Evolutionary conservation across 352 stramenopile species (phyloP).

Genomic region (Phytophthora melonis): DNA sequence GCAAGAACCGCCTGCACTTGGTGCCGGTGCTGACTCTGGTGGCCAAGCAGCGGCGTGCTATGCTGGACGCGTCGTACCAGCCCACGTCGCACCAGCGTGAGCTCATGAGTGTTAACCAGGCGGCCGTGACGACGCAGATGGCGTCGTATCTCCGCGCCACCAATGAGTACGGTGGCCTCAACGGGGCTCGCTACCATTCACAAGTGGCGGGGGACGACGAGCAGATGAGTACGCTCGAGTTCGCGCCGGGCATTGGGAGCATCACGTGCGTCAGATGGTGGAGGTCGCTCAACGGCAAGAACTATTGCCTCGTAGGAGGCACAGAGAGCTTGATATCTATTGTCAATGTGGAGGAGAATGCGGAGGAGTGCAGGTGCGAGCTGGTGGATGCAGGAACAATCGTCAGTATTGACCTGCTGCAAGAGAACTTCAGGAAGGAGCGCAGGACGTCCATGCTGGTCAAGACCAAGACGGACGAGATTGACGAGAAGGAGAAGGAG

Average conservation of each 20-base stretch:
- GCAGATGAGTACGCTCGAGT: slow-evolving; percentile 89
- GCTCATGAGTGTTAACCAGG: slow-evolving; percentile 75
- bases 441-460: slow-evolving; percentile 87
- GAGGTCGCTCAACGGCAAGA: slow-evolving; percentile 82
- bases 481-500: slow-evolving; percentile 36
- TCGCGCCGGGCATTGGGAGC: slow-evolving; percentile 70
- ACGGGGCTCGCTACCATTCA: slow-evolving; percentile 85
- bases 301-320: slow-evolving; percentile 88
- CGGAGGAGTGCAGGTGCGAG: slow-evolving; percentile 86
- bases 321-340: slow-evolving; percentile 83
- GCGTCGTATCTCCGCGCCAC: slow-evolving; percentile 84
- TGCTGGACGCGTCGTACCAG: slow-evolving; percentile 67
- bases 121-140: slow-evolving; percentile 86
- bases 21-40: slow-evolving; percentile 76
- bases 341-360: slow-evolving; percentile 88
- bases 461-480: slow-evolving; percentile 60
- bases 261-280: slow-evolving; percentile 83
- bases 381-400: slow-evolving; percentile 71
- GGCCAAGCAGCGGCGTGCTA: slow-evolving; percentile 55
- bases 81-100: slow-evolving; percentile 65
- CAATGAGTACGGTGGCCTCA: slow-evolving; percentile 81
- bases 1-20: slow-evolving; percentile 84
- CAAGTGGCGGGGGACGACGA: slow-evolving; percentile 82
- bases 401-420: slow-evolving; percentile 78
- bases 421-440: slow-evolving; percentile 82